Percentiles rank a stretch among this genome's conserved stretches.
Evolutionary conservation across 2,329 filamentous ascomycete genomes (phyloP).

Genomic region (Botrytis squamosa): DNA sequence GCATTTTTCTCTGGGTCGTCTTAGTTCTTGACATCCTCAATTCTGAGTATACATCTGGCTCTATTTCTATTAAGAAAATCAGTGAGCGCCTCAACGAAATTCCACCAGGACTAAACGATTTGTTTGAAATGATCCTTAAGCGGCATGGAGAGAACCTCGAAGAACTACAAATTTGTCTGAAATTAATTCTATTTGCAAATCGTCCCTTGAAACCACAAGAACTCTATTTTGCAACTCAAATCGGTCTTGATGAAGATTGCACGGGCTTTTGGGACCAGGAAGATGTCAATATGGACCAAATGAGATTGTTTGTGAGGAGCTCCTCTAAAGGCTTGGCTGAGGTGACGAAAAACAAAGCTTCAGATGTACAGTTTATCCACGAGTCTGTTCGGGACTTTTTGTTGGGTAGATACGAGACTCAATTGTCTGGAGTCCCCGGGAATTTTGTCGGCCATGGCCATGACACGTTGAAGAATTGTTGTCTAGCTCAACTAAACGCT

Average conservation of each 20-base stretch:
- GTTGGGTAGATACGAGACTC: conserved; percentile 38
- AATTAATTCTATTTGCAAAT: conserved; percentile 53
- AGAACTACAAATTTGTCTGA: conserved; percentile 47
- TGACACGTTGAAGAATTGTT: conserved; percentile 32
- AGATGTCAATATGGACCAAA: conserved; percentile 35
- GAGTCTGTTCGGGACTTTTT: conserved; percentile 45
- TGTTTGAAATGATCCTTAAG: conserved; percentile 30
- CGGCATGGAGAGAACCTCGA: conserved; percentile 46
- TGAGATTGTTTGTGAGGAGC: conserved; percentile 41
- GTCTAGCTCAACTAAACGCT: conserved; percentile 29
- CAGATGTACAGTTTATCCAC: conserved; percentile 44
- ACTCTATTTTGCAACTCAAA: conserved; percentile 31
- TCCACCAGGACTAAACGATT: conserved; percentile 24
- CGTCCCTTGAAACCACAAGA: conserved; percentile 31
- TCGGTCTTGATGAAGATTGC: conserved; percentile 24
- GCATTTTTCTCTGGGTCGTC: conserved; percentile 32
- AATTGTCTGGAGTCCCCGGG: conserved; percentile 25
- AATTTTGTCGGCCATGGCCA: conserved; percentile 32
- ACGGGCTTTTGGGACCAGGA: conserved; percentile 30
- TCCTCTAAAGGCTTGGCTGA: conserved; percentile 47
- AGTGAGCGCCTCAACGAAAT: conserved; percentile 38
- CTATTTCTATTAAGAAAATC: conserved; percentile 39
- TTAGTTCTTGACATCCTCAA: conserved; percentile 44
- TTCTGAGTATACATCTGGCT: conserved; percentile 40
- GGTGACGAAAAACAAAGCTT: conserved; percentile 36